Evolutionary conservation across 805 yeast species (phyloP), one percentile per base, ranked within the genome.

Genomic region (Metschnikowia dekortorum): DNA sequence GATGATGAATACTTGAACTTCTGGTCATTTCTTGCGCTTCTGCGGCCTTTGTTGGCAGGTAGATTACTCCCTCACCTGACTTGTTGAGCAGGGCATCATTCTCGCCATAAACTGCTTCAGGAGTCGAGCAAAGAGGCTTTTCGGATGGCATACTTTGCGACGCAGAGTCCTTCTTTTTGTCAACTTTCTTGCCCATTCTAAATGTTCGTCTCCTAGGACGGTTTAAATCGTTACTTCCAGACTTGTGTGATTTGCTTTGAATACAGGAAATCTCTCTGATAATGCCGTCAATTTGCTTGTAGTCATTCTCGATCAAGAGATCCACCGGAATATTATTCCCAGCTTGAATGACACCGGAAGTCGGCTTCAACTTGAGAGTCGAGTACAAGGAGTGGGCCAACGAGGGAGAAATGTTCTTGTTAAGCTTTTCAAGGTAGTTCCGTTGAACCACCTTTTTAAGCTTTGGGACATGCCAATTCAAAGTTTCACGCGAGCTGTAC

Each of bases 401-500:
- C 46, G 62, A 71, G 6, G 77, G 77, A 16, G 53, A 58, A 10
- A 63, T 58, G 57, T 63, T 70, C 64, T 68, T 76, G 68, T 57
- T 71, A 53, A 64, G 63, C 47, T 63, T 73, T 46, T 64, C 81
- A 65, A 68, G 72, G 66, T 73, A 69, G 26, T 84, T 79, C 53
- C 89, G 70, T 57, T 81, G 84, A 16, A 84, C 75, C 2, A 82
- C 76, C 53, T 79, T 81, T 29, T 74, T 75, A 54, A 85, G 77
- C 32, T 73, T 70, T 4, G 87, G 83, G 0, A 87, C 77, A 28
- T 79, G 75, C 44, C 92, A 66, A n/a, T 87, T 81, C 53, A 92
- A 73, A 0, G 97, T 88, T 56, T 87, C 89, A 55, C 97, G 79
- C 1, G 92, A 83, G 13, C 85, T 81, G 44, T 82, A 79, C 51